phyloP scores from a whole-genome alignment of 2,329 filamentous ascomycete genomes.

The Ophiocordyceps camponoti-leonardi region DNA sequence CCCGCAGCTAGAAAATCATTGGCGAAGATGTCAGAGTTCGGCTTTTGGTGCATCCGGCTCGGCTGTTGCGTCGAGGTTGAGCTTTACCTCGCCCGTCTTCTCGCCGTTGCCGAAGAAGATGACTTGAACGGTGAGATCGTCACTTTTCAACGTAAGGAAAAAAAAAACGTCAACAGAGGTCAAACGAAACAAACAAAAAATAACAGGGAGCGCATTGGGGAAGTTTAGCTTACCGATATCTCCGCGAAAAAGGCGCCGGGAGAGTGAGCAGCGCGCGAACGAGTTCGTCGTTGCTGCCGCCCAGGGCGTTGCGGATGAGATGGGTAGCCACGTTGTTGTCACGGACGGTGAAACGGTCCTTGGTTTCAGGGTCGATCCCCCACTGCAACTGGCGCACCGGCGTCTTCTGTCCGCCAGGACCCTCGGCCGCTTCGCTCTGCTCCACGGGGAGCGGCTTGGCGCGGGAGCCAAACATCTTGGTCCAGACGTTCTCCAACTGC shows the following conservation, averaged over 20 bases:
- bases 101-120: slow-evolving; percentile 88
- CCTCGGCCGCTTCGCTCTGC: slow-evolving; percentile 26
- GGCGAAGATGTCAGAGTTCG: slow-evolving; percentile 15
- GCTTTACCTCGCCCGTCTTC: slow-evolving; percentile 57
- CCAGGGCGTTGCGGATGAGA: slow-evolving; percentile 84
- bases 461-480: slow-evolving; percentile 37
- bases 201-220: neutral
- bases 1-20: too few relatives aligned
- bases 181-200: neutral
- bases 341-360: slow-evolving; percentile 77
- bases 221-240: slow-evolving; percentile 51
- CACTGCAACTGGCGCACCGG: slow-evolving; percentile 86
- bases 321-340: slow-evolving; percentile 96
- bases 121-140: slow-evolving; percentile 92
- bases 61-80: slow-evolving; percentile 79
- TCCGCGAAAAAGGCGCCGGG: slow-evolving; percentile 74
- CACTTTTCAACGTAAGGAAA: too few relatives aligned
- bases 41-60: slow-evolving; percentile 17
- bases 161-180: neutral
- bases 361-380: slow-evolving; percentile 58
- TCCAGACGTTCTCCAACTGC: slow-evolving; percentile 57
- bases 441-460: slow-evolving; percentile 58
- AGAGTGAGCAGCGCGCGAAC: slow-evolving; percentile 82
- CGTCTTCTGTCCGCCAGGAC: slow-evolving; percentile 55
- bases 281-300: slow-evolving; percentile 85